These are phyloP conservation scores for Pseudomonodictys pantanalensis DNA, from an alignment of 495 filamentous ascomycete species.

Conservation along the genomic window DNA sequence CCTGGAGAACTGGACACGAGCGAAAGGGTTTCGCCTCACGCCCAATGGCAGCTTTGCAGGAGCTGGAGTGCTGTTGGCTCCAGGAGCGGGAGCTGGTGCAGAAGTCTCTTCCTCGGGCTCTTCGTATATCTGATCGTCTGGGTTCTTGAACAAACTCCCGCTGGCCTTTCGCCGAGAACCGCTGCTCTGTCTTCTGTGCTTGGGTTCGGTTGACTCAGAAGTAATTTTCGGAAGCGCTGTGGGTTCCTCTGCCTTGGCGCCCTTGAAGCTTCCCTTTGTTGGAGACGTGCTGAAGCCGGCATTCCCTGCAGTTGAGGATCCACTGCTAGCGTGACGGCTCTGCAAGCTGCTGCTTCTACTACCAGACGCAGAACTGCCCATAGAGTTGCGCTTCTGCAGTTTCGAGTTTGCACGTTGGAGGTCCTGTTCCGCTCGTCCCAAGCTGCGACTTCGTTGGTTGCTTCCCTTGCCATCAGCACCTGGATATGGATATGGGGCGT, in stretches of 20 bases:
- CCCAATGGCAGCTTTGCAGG: conserved; percentile 28
- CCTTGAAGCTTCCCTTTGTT: conserved; percentile 4
- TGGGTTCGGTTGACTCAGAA: conserved; percentile 28
- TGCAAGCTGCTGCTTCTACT: conserved; percentile 30
- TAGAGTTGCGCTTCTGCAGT: conserved; percentile 29
- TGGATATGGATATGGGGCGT: conserved; percentile 61
- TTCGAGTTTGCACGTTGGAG: conserved; percentile 27
- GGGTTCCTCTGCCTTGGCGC: background rate
- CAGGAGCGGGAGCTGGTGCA: conserved; percentile 9
- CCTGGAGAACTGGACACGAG: conserved; percentile 37
- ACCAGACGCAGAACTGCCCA: conserved; percentile 18
- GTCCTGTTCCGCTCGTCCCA: conserved; percentile 51
- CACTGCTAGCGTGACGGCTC: conserved; percentile 29
- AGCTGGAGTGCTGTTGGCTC: conserved; percentile 15
- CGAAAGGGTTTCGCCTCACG: conserved; percentile 43
- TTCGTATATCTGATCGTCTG: conserved; percentile 85
- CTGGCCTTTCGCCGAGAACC: conserved; percentile 50
- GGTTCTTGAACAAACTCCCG: conserved; percentile 48
- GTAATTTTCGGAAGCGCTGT: conserved; percentile 8
- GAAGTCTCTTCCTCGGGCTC: conserved; percentile 57
- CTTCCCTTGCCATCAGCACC: conserved; percentile 60
- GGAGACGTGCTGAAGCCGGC: conserved; percentile 14
- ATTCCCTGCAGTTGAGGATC: conserved; percentile 30
- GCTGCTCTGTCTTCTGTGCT: conserved; percentile 37
- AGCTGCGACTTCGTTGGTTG: conserved; percentile 60